Evolutionary conservation across 352 stramenopile species (phyloP), one percentile per base, ranked within the genome.

Genomic region (Globisporangium cystogenes): DNA sequence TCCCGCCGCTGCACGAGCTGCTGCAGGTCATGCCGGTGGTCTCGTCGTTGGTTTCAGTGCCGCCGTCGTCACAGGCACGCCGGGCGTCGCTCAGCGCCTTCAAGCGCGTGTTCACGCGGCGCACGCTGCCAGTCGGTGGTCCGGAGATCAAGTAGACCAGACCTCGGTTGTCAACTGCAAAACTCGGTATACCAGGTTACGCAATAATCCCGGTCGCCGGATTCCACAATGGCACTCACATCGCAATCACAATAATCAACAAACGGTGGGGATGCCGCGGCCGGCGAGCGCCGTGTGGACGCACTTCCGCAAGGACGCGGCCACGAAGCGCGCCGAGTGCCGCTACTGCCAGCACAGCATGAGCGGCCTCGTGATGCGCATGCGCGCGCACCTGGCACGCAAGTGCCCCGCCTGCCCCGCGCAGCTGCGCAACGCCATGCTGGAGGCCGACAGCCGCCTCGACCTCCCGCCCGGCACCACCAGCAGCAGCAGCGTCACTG

Each of bases 301-400:
- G 39, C 76, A 87, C 62, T 90, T 90, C 60, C 64, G 56, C 26
- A 73, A 68, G 52, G 76, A 83, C 62, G 68, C 60, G 18, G 57
- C 69, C 50, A 70, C 67, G 64, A 86, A 86, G 63, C 75, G 80
- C 58, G 75, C 77, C 31, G 72, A 81, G 23, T 91, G 77, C 67
- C 85, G 85, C 55, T 88, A 85, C 70, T 91, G 76, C 68, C 68
- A 72, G 51, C 62, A 80, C 72, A 86, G 88, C 57, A 88, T 91
- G 76, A 77, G 70, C 53, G 75, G 75, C 0, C 66, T 91, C 6
- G 64, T 88, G 45, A 73, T 60, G 14, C 76, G 80, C 41, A 91
- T 91, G 80, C 73, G 77, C 35, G 41, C 58, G 45, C 80, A 87
- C 56, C 53, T 91, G 55, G 71, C 70, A 51, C 74, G 66, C 60